Base-by-base conservation (phyloP, 768 basidiomycete species). In the Ramaria rubella region DNA sequence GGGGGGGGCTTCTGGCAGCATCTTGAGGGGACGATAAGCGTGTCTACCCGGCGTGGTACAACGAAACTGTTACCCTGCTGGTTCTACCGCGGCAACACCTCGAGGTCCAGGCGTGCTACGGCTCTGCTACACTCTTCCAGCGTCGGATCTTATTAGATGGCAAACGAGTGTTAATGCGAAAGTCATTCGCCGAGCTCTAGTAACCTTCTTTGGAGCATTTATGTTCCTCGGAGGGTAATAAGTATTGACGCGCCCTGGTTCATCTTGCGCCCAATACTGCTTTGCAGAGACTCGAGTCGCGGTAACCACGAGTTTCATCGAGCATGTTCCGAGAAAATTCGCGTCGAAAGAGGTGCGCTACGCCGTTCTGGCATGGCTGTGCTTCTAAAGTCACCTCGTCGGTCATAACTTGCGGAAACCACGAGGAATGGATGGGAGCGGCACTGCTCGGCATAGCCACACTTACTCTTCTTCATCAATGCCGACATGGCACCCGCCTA, bases 391-490 rank as follows among this genome's bases (percentile, higher is more conserved):
- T 51, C 49, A 31, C 49, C 33, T 51, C 33, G 33, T 51, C 49
- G 49, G 49, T 48, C 29, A n/a, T 9, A 24, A 51, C 49, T 51
- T 51, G 49, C 6, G 49, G 49, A 51, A 51, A 31, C 29, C 49
- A 51, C 29, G 49, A 51, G 49, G 21, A 12, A 12, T 5, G 21
- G 24, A 19, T 14, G 5, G n/a, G 49, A 31, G 12, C 48, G 48
- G 49, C 49, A 36, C 30, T 17, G 21, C 5, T 17, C 49, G 49
- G 49, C 49, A 36, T 27, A 51, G 49, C 49, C 49, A 26, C 29
- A 51, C 3, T 51, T 36, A 3, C 31, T 4, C 5, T 31, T 51
- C 49, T 17, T 15, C 24, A 3, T 15, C 29, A 23, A 30, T 26
- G 29, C 49, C 49, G 49, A 30, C 30, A 3, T 2, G 31, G 9